These are phyloP conservation scores for Colletotrichum ledebouriae DNA, from an alignment of 2,329 filamentous ascomycete genomes.

Conservation along the genomic window DNA sequence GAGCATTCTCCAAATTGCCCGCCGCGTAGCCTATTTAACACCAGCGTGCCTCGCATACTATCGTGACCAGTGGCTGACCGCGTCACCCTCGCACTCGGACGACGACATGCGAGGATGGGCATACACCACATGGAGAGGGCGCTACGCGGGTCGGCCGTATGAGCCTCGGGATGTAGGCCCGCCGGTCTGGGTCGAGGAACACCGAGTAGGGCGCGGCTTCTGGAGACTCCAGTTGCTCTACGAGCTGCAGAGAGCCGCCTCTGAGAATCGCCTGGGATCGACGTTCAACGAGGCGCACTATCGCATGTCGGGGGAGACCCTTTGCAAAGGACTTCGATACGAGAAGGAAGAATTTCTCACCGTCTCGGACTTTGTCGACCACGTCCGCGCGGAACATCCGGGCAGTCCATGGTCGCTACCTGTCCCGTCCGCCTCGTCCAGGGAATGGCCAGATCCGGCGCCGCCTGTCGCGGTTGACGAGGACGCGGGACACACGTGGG, in stretches of 20 bases:
- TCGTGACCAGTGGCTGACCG: constrained; percentile 8
- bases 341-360: constrained; percentile 18
- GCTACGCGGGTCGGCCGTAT: constrained; percentile 14
- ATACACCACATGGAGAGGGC: constrained; percentile 1
- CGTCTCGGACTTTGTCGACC: constrained; percentile 13
- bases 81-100: neutral
- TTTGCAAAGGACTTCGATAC: constrained; percentile 1
- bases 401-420: neutral
- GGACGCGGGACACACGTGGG: neutral
- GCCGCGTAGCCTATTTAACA: neutral
- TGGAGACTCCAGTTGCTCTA: constrained; percentile 18
- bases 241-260: constrained; percentile 7
- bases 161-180: constrained; percentile 13
- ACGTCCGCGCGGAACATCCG: neutral
- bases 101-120: constrained; percentile 12
- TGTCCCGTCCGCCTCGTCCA: neutral
- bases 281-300: neutral
- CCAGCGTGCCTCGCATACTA: constrained; percentile 11
- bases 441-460: neutral
- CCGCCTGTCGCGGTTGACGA: constrained; percentile 11
- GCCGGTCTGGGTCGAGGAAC: constrained; percentile 22
- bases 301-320: neutral
- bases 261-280: constrained; percentile 4
- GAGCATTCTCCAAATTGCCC: constrained; percentile 11
- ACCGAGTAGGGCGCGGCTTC: constrained; percentile 4